phyloP scores from a whole-genome alignment of 352 stramenopile genomes.

The Elongisporangium senticosum region DNA sequence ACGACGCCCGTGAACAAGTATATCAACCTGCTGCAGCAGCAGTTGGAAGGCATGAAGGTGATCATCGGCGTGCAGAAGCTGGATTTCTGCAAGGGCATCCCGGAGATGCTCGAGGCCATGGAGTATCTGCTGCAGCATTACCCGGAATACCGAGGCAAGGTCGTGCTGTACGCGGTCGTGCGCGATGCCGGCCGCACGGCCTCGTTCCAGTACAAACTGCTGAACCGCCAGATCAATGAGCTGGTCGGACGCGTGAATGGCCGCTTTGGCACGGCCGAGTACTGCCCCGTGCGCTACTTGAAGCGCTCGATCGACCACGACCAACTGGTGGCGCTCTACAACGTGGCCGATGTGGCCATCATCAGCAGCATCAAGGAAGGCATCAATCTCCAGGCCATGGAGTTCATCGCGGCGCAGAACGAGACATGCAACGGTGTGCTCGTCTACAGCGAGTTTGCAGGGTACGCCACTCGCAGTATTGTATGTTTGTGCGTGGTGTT shows the following conservation, averaged over 20 bases:
- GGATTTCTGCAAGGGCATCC: constrained; percentile 84
- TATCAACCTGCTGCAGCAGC: constrained; percentile 38
- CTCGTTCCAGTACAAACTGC: constrained; percentile 73
- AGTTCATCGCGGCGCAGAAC: constrained; percentile 86
- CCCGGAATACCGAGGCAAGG: constrained; percentile 89
- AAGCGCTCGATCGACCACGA: constrained; percentile 84
- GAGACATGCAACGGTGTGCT: constrained; percentile 82
- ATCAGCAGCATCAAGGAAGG: constrained; percentile 88
- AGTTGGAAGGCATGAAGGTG: constrained; percentile 71
- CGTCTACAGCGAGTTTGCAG: constrained; percentile 89
- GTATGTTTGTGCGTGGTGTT: constrained; percentile 2
- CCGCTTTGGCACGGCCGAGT: constrained; percentile 81
- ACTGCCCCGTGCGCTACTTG: constrained; percentile 85
- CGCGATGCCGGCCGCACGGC: constrained; percentile 56
- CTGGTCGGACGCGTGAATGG: constrained; percentile 87
- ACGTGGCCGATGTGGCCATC: constrained; percentile 82
- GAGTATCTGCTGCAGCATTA: constrained; percentile 87
- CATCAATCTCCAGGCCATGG: constrained; percentile 89
- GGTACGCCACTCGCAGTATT: constrained; percentile 22
- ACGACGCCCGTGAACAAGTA: constrained; percentile 47
- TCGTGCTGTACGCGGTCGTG: constrained; percentile 94
- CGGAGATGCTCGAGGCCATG: constrained; percentile 87
- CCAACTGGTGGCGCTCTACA: constrained; percentile 88
- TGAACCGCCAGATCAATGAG: constrained; percentile 87
- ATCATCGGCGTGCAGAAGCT: constrained; percentile 76